These are phyloP conservation scores for Tephrocybe sp. DNA, from an alignment of 768 basidiomycete genomes.

Conservation along the genomic window DNA sequence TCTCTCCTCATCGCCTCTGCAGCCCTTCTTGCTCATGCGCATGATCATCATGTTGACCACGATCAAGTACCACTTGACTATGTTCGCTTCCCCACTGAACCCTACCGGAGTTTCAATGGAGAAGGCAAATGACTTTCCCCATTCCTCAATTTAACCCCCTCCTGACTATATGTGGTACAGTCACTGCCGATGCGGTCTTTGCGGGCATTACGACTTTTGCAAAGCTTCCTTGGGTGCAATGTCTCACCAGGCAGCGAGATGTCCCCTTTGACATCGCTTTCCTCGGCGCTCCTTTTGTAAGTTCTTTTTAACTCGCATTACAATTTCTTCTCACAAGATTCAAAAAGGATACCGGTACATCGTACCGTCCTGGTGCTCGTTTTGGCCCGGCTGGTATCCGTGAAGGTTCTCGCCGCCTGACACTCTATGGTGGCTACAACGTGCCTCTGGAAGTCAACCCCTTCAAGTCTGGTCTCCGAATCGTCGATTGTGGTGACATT, in stretches of 20 bases:
- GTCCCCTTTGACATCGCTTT: slow-evolving; percentile 78
- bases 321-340: neutral
- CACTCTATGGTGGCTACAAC: slow-evolving; percentile 78
- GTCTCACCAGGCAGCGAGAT: slow-evolving; percentile 63
- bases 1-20: slow-evolving; percentile 21
- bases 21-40: slow-evolving; percentile 31
- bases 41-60: slow-evolving; percentile 41
- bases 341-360: slow-evolving; percentile 65
- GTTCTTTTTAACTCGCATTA: slow-evolving; percentile 17
- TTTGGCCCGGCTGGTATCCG: slow-evolving; percentile 87
- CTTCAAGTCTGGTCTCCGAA: slow-evolving; percentile 62
- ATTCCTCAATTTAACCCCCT: neutral
- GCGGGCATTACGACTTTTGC: slow-evolving; percentile 86
- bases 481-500: slow-evolving; percentile 81
- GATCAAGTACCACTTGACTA: slow-evolving; percentile 68
- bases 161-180: slow-evolving; percentile 30
- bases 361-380: slow-evolving; percentile 80
- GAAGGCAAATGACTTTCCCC: slow-evolving; percentile 40
- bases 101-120: slow-evolving; percentile 55
- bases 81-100: slow-evolving; percentile 65
- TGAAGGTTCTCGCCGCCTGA: slow-evolving; percentile 72
- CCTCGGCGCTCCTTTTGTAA: slow-evolving; percentile 76
- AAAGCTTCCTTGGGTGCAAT: slow-evolving; percentile 81
- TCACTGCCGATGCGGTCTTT: slow-evolving; percentile 78
- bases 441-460: slow-evolving; percentile 75